Percentiles rank a stretch among this genome's conserved stretches.
Evolutionary conservation across 139 green algal genomes (phyloP).

Genomic region (Astrephomene gubernaculifera): DNA sequence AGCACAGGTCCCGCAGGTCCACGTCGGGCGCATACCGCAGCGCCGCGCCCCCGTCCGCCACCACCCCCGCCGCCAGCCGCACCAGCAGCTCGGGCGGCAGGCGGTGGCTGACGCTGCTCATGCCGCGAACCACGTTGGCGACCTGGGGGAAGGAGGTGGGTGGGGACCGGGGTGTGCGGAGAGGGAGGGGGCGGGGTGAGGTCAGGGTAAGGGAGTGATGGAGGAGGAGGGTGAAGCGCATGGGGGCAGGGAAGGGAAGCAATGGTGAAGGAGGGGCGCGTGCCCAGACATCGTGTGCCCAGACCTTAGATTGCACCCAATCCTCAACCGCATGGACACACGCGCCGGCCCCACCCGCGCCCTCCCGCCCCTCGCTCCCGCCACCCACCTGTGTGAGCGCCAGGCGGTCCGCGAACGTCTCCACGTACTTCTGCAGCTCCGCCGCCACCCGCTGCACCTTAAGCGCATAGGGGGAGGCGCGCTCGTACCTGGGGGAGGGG

Average conservation of each 20-base stretch:
- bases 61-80: slow-evolving; percentile 27
- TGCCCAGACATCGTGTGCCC: no score
- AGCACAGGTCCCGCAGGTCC: slow-evolving; percentile 27
- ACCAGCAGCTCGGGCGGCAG: slow-evolving; percentile 36
- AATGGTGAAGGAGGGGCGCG: no score
- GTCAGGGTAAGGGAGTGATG: no score
- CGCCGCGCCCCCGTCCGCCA: neutral
- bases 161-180: slow-evolving; percentile 61
- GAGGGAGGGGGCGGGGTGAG: no score
- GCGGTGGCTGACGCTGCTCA: neutral
- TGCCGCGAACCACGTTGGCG: slow-evolving; percentile 37
- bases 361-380: neutral
- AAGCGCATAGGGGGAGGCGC: neutral
- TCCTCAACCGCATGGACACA: neutral
- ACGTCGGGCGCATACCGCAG: slow-evolving; percentile 8
- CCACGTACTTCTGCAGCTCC: slow-evolving; percentile 21
- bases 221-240: no score
- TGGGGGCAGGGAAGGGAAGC: no score
- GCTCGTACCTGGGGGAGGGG: neutral
- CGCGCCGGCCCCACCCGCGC: neutral
- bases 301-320: neutral
- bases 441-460: slow-evolving; percentile 29
- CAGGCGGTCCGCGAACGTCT: slow-evolving; percentile 7
- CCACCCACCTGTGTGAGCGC: slow-evolving; percentile 24
- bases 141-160: slow-evolving; percentile 58